Percentiles rank a stretch among this genome's conserved stretches.
phyloP scores from a whole-genome alignment of 805 yeast genomes.

The Sporopachydermia quercuum region DNA sequence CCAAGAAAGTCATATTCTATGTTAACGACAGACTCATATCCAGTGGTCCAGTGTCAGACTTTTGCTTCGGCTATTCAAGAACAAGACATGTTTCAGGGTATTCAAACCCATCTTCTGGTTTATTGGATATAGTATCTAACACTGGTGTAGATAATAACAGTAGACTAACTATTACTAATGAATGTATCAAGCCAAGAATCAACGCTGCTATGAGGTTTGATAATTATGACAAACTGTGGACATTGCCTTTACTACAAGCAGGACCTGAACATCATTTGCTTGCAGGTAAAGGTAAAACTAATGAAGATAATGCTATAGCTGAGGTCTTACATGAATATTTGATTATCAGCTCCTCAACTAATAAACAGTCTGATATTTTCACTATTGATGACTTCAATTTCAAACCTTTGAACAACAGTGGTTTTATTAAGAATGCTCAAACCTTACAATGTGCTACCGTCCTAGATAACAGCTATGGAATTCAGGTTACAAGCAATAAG shows the following conservation, averaged over 20 bases:
- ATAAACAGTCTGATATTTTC: slow-evolving; percentile 54
- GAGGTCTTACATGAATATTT: slow-evolving; percentile 32
- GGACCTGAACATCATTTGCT: slow-evolving; percentile 3
- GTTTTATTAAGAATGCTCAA: slow-evolving; percentile 44
- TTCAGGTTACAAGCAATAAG: slow-evolving; percentile 60
- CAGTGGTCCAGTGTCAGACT: slow-evolving; percentile 59
- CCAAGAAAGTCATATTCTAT: slow-evolving; percentile 22
- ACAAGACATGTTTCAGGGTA: slow-evolving; percentile 45
- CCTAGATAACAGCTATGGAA: slow-evolving; percentile 37
- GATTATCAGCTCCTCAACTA: slow-evolving; percentile 54
- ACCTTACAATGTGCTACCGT: slow-evolving; percentile 58
- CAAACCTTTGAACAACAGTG: slow-evolving; percentile 42
- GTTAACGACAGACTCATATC: slow-evolving; percentile 41
- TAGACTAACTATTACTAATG: slow-evolving; percentile 45
- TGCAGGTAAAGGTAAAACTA: slow-evolving; percentile 19
- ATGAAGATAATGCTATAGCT: slow-evolving; percentile 16
- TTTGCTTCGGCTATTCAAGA: slow-evolving; percentile 48
- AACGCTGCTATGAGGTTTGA: slow-evolving; percentile 57
- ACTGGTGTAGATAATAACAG: slow-evolving; percentile 48
- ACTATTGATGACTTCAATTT: slow-evolving; percentile 41
- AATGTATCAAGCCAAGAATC: slow-evolving; percentile 53
- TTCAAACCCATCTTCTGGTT: slow-evolving; percentile 51
- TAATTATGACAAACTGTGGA: slow-evolving; percentile 66
- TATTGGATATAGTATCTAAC: slow-evolving; percentile 52
- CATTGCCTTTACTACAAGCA: slow-evolving; percentile 22